A percentile compares a stretch with the other conserved stretches of the same genome.
Evolutionary conservation across 2,329 filamentous ascomycete genomes (phyloP).

Genomic region (Penicillium palitans): DNA sequence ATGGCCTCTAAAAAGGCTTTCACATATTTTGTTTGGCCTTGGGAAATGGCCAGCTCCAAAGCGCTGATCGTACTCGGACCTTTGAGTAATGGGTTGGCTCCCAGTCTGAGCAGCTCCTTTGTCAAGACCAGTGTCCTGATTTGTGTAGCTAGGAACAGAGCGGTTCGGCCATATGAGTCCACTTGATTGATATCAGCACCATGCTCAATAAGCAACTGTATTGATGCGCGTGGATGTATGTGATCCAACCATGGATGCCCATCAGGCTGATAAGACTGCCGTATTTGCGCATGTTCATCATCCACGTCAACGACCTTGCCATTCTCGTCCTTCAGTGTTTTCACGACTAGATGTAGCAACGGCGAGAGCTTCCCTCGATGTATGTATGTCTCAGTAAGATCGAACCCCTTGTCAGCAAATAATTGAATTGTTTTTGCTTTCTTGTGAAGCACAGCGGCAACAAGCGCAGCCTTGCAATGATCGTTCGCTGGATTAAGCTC

Average conservation of each 20-base stretch:
- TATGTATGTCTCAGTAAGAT: background rate
- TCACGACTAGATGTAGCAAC: background rate
- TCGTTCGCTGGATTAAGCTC: background rate
- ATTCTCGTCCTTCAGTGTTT: background rate
- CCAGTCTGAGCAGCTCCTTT: background rate
- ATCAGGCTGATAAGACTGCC: background rate
- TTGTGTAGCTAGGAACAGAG: background rate
- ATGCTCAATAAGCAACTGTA: background rate
- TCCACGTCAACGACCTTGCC: background rate
- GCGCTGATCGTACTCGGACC: background rate
- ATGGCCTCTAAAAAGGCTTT: background rate
- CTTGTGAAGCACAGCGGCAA: background rate
- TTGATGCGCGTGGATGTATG: background rate
- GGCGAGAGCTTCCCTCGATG: background rate
- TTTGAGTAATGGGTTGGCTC: background rate
- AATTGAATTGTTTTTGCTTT: background rate
- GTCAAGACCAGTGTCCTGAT: background rate
- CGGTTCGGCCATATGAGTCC: background rate
- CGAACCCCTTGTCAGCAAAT: background rate
- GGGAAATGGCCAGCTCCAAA: background rate
- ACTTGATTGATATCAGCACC: background rate
- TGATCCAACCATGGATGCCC: background rate
- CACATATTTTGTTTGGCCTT: background rate
- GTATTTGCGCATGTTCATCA: background rate
- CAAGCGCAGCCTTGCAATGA: background rate